A percentile compares a stretch with the other conserved stretches of the same genome.
These are phyloP conservation scores for Talaromyces wortmannii DNA, from an alignment of 495 filamentous ascomycete species.

Conservation along the genomic window DNA sequence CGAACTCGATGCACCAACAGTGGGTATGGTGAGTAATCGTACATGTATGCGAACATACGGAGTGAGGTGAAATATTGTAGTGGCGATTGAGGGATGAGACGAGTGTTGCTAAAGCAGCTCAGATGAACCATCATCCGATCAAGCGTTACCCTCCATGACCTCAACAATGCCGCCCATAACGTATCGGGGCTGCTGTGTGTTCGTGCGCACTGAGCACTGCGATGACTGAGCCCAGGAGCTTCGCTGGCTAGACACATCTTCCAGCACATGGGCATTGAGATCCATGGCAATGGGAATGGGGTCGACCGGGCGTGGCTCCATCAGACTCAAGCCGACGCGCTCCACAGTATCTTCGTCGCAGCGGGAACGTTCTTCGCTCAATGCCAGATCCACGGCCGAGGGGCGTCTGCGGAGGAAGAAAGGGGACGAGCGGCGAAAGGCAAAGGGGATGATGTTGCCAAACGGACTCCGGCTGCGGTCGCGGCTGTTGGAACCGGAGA, in stretches of 20 bases:
- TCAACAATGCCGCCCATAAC: constrained; percentile 44
- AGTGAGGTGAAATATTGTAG: too few relatives aligned
- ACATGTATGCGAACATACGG: too few relatives aligned
- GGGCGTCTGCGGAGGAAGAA: constrained; percentile 32
- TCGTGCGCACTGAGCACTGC: constrained; percentile 1
- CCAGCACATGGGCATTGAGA: constrained; percentile 10
- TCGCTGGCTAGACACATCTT: constrained; percentile 1
- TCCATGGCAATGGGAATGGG: constrained; percentile 16
- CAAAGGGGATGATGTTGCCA: constrained; percentile 20
- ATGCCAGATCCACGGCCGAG: constrained; percentile 33
- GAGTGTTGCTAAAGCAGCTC: too few relatives aligned
- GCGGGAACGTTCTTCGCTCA: constrained; percentile 33
- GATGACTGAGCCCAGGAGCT: constrained; percentile 1
- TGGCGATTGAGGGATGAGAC: too few relatives aligned
- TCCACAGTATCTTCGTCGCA: constrained; percentile 31
- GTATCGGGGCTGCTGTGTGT: constrained; percentile 23
- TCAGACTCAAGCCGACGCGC: constrained; percentile 32
- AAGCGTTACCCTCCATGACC: constrained; percentile 39
- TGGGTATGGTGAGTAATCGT: too few relatives aligned
- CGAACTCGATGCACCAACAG: too few relatives aligned
- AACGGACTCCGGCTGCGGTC: constrained; percentile 21
- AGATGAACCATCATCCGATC: background rate
- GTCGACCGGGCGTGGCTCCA: constrained; percentile 39
- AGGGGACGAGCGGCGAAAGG: constrained; percentile 26
- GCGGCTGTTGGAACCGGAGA: constrained; percentile 8